Evolutionary conservation across 1,284 basidiomycete species (phyloP), one percentile per base, ranked within the genome.

Genomic region (Prillingera fragicola): DNA sequence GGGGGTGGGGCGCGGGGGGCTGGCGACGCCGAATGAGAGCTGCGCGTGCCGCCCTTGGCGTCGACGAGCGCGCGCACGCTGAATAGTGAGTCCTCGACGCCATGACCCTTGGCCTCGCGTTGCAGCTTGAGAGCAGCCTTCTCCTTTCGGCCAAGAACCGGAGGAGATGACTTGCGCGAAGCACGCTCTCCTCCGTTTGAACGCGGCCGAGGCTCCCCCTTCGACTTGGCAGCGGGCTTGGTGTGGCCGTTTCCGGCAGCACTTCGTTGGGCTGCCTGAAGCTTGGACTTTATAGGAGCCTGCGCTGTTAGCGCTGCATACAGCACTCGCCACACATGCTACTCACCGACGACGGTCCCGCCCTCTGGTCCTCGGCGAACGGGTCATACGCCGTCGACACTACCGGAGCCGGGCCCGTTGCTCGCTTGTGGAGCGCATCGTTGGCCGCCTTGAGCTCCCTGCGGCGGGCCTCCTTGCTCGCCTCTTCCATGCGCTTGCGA

Each of bases 281-380:
- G n/a, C n/a, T n/a, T n/a, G n/a, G n/a, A n/a, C n/a, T n/a, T n/a
- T n/a, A n/a, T n/a, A n/a, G n/a, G n/a, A n/a, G n/a, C n/a, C n/a
- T n/a, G n/a, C n/a, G n/a, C n/a, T n/a, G n/a, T n/a, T n/a, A n/a
- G n/a, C n/a, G n/a, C n/a, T n/a, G 29, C 29, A 31, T 17, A 31
- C 29, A n/a, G 6, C n/a, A n/a, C n/a, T n/a, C 9, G n/a, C 37
- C 19, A 22, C 13, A n/a, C 5, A 10, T 23, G 9, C n/a, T 5
- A 52, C 50, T n/a, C 33, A 52, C 50, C 29, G 28, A 36, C n/a
- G 46, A 45, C 18, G 50, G 50, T 4, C 36, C 43, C 10, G 50
- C n/a, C 15, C 41, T 32, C 12, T 44, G 40, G 33, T 64, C 65
- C 43, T 69, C 67, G 8, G 65, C 67, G 45, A 69, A 69, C 2